Evolutionary conservation across 106 monocot species (phyloP), one percentile per base, ranked within the genome.

Genomic region (Phalaenopsis equestris): DNA sequence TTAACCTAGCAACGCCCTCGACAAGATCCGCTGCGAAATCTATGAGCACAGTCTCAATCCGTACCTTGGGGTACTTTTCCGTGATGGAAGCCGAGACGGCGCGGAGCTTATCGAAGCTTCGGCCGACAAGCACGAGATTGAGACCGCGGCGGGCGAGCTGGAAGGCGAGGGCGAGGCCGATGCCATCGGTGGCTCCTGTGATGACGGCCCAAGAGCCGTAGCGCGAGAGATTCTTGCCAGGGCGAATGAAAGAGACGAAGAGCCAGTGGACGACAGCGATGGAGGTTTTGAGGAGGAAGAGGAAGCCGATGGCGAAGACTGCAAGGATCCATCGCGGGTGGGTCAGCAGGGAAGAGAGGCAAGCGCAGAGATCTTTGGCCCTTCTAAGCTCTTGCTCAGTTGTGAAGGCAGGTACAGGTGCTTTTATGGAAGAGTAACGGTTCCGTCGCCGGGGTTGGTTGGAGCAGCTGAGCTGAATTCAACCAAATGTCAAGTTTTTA

Each of bases 161-260:
- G 87, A 91, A 87, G 57, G 92, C 87, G 82, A 96, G 83, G 73
- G 87, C 84, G 64, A 46, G 85, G 74, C 93, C 93, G 84, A 96
- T 96, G 41, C 96, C 96, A 82, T 96, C 96, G 14, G 91, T 94
- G 47, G 91, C 76, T 56, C 93, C 96, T 77, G 96, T 96, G 80
- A 96, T 72, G 82, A 96, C 89, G 24, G 91, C 93, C 90, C 90
- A 96, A 24, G 87, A 82, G 82, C 96, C 96, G 87, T 96, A 96
- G 41, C 80, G 77, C 18, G 73, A 80, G 74, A 94, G 88, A 73
- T 88, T 73, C 81, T 91, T 93, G 17, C 77, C 88, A n/a, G 88
- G 89, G 68, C 93, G 88, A 84, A 96, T 86, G 90, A 96, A 96
- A 86, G 78, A 76, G 80, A 85, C 83, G 86, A 82, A 93, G 83